These are phyloP conservation scores for Pseudogymnoascus sp. DNA, from an alignment of 2,329 filamentous ascomycete genomes.

Conservation along the genomic window DNA sequence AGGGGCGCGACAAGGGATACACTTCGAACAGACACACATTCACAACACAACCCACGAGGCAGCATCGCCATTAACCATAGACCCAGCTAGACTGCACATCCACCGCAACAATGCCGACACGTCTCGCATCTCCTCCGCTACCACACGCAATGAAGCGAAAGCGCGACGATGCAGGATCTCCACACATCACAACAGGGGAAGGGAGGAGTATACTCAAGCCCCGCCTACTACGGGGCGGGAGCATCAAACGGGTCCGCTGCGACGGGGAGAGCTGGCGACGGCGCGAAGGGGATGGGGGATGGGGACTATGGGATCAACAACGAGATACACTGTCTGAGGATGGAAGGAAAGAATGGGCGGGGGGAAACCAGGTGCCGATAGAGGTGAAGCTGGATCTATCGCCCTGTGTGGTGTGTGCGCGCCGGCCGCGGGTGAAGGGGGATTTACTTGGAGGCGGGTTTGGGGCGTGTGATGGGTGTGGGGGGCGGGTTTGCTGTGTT, in stretches of 20 bases:
- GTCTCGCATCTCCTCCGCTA: background rate
- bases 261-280: background rate
- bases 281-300: background rate
- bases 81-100: background rate
- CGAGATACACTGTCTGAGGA: background rate
- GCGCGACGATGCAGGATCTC: background rate
- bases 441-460: conserved; percentile 53
- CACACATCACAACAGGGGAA: background rate
- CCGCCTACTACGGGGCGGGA: background rate
- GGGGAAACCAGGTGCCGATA: background rate
- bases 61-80: background rate
- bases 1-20: background rate
- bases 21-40: background rate
- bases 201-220: background rate
- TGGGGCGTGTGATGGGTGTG: conserved; percentile 55
- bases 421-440: conserved; percentile 54
- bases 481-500: conserved; percentile 57
- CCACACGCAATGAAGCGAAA: background rate
- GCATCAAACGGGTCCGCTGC: background rate
- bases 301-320: background rate
- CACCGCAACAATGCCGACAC: background rate
- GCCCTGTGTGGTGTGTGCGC: conserved; percentile 61
- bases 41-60: background rate
- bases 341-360: background rate
- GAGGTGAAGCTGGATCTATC: conserved; percentile 28